These are phyloP conservation scores for Aureobasidium sp. DNA, from an alignment of 2,329 filamentous ascomycete species.

Conservation along the genomic window DNA sequence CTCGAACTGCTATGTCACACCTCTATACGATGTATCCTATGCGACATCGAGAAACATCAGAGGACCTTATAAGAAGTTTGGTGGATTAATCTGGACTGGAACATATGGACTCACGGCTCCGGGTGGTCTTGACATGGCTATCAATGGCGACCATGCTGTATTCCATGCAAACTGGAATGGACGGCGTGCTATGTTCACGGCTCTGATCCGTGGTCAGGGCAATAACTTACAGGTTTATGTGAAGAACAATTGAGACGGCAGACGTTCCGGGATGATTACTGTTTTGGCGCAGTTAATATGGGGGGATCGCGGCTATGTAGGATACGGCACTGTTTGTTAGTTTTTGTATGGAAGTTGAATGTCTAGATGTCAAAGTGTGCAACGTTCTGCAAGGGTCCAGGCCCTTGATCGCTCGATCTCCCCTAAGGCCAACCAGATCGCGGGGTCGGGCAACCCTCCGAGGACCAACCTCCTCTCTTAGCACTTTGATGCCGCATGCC, in stretches of 20 bases:
- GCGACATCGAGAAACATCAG: constrained; percentile 13
- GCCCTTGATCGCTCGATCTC: neutral
- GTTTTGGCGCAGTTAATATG: too few species aligned
- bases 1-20: constrained; percentile 15
- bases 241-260: neutral
- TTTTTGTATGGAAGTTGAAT: too few species aligned
- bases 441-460: neutral
- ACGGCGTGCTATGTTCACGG: constrained; percentile 17
- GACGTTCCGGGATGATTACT: too few species aligned
- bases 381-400: neutral
- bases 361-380: neutral
- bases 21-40: constrained; percentile 15
- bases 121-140: constrained; percentile 23
- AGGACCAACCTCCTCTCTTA: neutral
- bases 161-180: constrained; percentile 21
- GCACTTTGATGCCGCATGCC: neutral
- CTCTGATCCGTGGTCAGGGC: neutral
- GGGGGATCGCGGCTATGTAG: too few species aligned
- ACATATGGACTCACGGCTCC: constrained; percentile 20
- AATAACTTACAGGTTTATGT: neutral
- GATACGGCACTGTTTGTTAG: too few species aligned
- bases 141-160: constrained; percentile 23
- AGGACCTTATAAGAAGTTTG: constrained; percentile 19
- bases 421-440: neutral
- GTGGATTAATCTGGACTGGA: constrained; percentile 21